Base-by-base conservation (phyloP, 75 land plant genomes). In the Pinus taeda region DNA sequence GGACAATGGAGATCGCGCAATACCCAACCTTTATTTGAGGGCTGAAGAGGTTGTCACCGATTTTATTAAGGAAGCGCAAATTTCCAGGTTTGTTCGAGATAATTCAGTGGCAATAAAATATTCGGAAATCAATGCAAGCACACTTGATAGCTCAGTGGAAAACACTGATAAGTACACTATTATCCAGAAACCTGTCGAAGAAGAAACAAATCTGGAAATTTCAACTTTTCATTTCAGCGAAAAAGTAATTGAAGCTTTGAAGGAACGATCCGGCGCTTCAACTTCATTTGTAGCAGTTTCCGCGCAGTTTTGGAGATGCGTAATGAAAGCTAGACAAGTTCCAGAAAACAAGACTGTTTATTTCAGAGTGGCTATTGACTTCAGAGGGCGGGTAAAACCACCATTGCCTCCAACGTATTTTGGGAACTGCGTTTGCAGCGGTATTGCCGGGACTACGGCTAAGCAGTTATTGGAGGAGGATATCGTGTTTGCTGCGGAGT, bases 361-460 rank as follows among this genome's bases (percentile, higher is more conserved):
- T 20, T 71, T 79, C 63, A 60, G 74, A 7, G 65, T 22, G 3
- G 71, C 78, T 0, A 74, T 64, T 6, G 91, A 89, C 58, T 57
- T 22, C 14, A 66, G 91, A 26, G 59, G 57, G 20, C 75, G 72
- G 22, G 22, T 79, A 26, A 53, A 61, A 17, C 81, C 81, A 14
- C 78, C 79, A 2, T 42, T 89, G 7, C 82, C 88, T 39, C 57
- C 57, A 24, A 72, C 57, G 4, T 89, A 89, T 53, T 89, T 89
- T 58, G 91, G 91, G 1, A 89, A 89, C 80, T 82, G 83, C 78
- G n/a, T 83, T 13, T 74, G 39, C 8, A 60, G 80, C 30, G 22
- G 36, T 4, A 24, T 37, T 20, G 24, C 60, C 29, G 2, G 24
- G 57, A 22, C 71, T 3, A 42, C 72, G 0, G 60, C 21, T 3